Evolutionary conservation across 257 asterid genomes (phyloP).

Genomic region (Asclepias syriaca): DNA sequence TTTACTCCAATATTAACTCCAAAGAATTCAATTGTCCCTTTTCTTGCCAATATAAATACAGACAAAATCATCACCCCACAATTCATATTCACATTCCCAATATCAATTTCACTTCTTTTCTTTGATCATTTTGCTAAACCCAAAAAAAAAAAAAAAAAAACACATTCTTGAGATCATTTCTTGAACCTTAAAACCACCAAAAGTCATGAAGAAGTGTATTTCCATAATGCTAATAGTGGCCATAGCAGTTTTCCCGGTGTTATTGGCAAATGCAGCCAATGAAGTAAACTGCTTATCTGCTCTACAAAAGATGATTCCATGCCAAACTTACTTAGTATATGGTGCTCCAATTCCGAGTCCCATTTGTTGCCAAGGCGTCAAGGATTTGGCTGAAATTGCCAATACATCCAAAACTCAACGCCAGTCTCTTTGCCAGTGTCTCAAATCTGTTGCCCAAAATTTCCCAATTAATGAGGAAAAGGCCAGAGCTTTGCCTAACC

Average conservation of each 20-base stretch:
- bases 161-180: background rate
- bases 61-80: background rate
- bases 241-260: background rate
- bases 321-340: background rate
- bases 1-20: too few relatives aligned
- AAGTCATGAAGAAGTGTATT: background rate
- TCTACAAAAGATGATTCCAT: background rate
- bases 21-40: background rate
- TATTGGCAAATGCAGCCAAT: background rate
- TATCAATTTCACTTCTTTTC: background rate
- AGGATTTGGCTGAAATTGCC: background rate
- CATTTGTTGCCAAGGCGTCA: background rate
- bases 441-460: background rate
- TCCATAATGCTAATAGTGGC: background rate
- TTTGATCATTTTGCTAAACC: too few relatives aligned
- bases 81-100: too few relatives aligned
- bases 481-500: background rate
- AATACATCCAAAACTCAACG: background rate
- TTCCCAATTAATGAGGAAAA: background rate
- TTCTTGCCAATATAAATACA: background rate
- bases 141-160: too few relatives aligned
- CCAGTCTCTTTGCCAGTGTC: background rate
- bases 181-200: background rate
- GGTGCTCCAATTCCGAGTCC: background rate
- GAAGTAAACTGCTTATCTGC: background rate